Percentiles rank a stretch among this genome's conserved stretches.
phyloP scores from a whole-genome alignment of 2,329 filamentous ascomycete species.

The Byssothecium circinans region DNA sequence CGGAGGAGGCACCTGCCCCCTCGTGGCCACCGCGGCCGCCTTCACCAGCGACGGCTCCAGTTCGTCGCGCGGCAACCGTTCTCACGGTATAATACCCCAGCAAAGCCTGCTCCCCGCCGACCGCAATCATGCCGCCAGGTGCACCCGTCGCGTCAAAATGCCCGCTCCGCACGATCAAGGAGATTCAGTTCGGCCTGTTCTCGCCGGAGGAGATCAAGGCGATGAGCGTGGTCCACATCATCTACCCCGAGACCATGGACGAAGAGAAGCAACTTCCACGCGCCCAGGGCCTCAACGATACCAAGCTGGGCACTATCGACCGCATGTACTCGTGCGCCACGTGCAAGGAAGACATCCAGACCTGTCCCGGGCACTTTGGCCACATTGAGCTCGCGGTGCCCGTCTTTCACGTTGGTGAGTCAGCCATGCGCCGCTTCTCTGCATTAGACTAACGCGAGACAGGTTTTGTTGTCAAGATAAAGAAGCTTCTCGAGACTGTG shows the following conservation, averaged over 20 bases:
- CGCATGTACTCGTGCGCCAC: conserved; percentile 94
- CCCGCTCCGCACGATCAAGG: conserved; percentile 95
- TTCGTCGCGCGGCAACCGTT: conserved; percentile 15
- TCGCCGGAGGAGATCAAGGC: conserved; percentile 99
- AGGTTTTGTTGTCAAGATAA: conserved; percentile 98
- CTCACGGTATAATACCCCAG: conserved; percentile 10
- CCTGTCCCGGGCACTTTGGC: conserved; percentile 97
- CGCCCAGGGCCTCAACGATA: conserved; percentile 90
- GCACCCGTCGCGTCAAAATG: conserved; percentile 68
- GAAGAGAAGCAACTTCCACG: conserved; percentile 89
- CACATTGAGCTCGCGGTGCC: conserved; percentile 97
- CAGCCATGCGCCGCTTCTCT: background rate
- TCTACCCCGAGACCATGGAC: conserved; percentile 99
- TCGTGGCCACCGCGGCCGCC: conserved; percentile 31
- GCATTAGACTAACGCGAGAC: conserved; percentile 24
- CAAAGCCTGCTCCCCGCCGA: conserved; percentile 5
- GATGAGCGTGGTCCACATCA: conserved; percentile 94
- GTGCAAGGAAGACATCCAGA: conserved; percentile 91
- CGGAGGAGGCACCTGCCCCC: conserved; percentile 28
- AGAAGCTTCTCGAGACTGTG: conserved; percentile 98
- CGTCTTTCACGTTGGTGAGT: conserved; percentile 79
- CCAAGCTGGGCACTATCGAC: conserved; percentile 93
- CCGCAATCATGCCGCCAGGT: conserved; percentile 74
- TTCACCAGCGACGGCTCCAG: conserved; percentile 15
- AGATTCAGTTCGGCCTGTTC: conserved; percentile 98